These are phyloP conservation scores for Cryphonectria nitschkei DNA, from an alignment of 2,329 filamentous ascomycete species.

Conservation along the genomic window DNA sequence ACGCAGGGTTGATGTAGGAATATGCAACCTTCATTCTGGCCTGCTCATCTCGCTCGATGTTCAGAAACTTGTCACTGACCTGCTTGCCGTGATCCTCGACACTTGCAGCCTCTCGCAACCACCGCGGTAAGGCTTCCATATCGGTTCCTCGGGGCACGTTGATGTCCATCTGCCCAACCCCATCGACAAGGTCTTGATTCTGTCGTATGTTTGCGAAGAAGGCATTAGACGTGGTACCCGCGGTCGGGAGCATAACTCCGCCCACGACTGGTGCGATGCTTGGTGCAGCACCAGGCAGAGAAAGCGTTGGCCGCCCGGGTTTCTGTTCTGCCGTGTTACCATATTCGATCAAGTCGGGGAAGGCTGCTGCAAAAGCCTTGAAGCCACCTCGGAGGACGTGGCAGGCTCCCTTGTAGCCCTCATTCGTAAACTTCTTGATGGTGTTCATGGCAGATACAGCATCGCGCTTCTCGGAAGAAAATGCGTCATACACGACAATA, in stretches of 20 bases:
- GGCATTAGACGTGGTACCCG: constrained; percentile 73
- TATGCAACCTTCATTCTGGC: constrained; percentile 87
- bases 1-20: constrained; percentile 52
- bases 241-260: constrained; percentile 78
- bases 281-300: constrained; percentile 49
- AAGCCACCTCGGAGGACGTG: constrained; percentile 85
- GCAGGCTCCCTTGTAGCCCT: constrained; percentile 76
- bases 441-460: constrained; percentile 81
- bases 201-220: constrained; percentile 97
- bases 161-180: constrained; percentile 81
- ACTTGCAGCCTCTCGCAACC: constrained; percentile 74
- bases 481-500: constrained; percentile 86
- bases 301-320: constrained; percentile 50
- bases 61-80: constrained; percentile 81
- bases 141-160: constrained; percentile 51
- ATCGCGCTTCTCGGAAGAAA: constrained; percentile 78
- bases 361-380: constrained; percentile 68
- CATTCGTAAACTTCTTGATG: constrained; percentile 86
- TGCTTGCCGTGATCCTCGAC: constrained; percentile 73
- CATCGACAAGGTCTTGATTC: constrained; percentile 92
- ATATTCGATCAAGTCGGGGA: constrained; percentile 66
- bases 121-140: constrained; percentile 64
- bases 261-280: constrained; percentile 78
- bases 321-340: constrained; percentile 31
- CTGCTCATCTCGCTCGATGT: constrained; percentile 84